Evolutionary conservation across 176 grass and related monocot genomes (phyloP).

Genomic region (Phoenix dactylifera): DNA sequence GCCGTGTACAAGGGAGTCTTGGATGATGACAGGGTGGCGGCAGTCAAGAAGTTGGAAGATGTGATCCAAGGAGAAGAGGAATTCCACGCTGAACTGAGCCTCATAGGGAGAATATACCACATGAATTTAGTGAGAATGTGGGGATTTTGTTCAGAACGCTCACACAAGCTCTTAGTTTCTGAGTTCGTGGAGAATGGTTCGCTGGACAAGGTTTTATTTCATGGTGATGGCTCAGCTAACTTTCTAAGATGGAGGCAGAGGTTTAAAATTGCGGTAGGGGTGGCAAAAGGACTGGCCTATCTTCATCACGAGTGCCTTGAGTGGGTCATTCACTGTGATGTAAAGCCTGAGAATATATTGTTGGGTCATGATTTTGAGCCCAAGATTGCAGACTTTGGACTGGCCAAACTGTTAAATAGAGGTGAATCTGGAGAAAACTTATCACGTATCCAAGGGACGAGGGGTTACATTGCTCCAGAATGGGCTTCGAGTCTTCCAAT

Average conservation of each 20-base stretch:
- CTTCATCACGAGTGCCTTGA: no score
- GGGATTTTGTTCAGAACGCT: conserved; percentile 21
- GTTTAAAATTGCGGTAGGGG: conserved; percentile 22
- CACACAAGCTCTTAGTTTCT: conserved; percentile 24
- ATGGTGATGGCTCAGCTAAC: neutral
- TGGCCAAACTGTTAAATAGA: no score
- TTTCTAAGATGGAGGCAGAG: neutral
- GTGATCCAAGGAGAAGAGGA: conserved; percentile 20
- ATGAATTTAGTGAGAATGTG: conserved; percentile 27
- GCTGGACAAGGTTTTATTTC: conserved; percentile 13
- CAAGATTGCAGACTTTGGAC: no score
- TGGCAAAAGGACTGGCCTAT: conserved; percentile 39
- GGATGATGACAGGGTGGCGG: conserved; percentile 9
- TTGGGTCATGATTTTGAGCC: no score
- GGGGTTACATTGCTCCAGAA: no score
- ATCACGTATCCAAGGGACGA: no score
- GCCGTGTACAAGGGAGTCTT: no score
- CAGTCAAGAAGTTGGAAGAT: conserved; percentile 27
- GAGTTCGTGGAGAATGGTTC: conserved; percentile 29
- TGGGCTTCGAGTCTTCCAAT: no score
- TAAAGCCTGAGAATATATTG: no score
- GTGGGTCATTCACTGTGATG: no score
- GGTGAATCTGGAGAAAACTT: no score
- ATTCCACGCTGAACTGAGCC: conserved; percentile 21
- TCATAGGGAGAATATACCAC: conserved; percentile 25